Evolutionary conservation across 1,284 basidiomycete genomes (phyloP).

Genomic region (Fomes fomentarius): DNA sequence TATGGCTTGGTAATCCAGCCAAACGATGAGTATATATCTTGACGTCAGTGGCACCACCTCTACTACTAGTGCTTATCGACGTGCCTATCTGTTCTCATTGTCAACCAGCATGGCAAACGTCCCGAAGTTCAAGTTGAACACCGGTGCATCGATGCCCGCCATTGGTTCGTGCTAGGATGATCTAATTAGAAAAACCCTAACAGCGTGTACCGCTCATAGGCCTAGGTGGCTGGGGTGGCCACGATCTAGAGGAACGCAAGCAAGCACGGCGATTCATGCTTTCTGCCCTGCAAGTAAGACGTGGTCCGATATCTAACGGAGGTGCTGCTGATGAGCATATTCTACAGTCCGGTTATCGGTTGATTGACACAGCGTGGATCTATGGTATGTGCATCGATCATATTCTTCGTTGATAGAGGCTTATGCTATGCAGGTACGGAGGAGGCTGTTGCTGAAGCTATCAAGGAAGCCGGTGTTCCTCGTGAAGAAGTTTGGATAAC

Average conservation of each 20-base stretch:
- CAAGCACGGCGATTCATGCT: slow-evolving; percentile 30
- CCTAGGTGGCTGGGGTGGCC: slow-evolving; percentile 35
- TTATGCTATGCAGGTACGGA: slow-evolving; percentile 38
- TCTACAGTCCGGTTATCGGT: slow-evolving; percentile 32
- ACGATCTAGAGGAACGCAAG: slow-evolving; percentile 26
- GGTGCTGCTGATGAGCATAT: too few relatives aligned
- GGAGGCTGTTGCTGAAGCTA: slow-evolving; percentile 42
- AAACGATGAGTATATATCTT: background rate
- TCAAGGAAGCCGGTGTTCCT: slow-evolving; percentile 43
- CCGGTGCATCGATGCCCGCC: slow-evolving; percentile 32
- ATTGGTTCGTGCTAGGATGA: slow-evolving; percentile 25
- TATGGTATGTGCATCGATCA: slow-evolving; percentile 26
- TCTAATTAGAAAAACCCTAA: too few relatives aligned
- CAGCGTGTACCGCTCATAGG: slow-evolving; percentile 26
- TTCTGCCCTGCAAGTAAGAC: slow-evolving; percentile 29
- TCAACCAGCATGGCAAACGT: slow-evolving; percentile 24
- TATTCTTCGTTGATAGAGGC: background rate
- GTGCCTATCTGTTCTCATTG: too few relatives aligned
- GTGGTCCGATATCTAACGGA: background rate
- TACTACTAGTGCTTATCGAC: too few relatives aligned
- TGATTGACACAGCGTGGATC: slow-evolving; percentile 35
- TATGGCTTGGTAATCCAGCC: background rate
- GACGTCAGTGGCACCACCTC: background rate
- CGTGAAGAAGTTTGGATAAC: slow-evolving; percentile 50
- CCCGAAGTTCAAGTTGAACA: slow-evolving; percentile 34